Base-by-base conservation (phyloP, 164 flowering plant genomes). In the Tetrastigma voinierianum region DNA sequence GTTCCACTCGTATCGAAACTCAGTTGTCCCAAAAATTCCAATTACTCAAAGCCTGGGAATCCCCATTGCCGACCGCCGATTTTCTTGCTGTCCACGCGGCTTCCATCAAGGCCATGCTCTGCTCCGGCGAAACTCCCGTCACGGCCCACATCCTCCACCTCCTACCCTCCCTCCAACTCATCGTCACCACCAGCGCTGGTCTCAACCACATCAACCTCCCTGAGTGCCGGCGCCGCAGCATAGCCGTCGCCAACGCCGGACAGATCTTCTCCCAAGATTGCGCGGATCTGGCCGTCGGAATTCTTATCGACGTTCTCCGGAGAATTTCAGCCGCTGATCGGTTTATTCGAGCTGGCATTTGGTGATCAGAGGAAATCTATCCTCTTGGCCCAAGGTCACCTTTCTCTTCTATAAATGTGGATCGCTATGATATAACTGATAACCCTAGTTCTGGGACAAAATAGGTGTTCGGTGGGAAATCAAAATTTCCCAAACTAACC, bases 161-260 rank as follows among this genome's bases (percentile, higher is more conserved):
- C 56, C 74, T 87, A 17, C 87, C 89, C 10, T 67, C 78, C 19
- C 77, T 92, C 21, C 64, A 69, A 18, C 66, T 79, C 56, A 54
- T 92, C 4, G 78, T 84, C 61, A 67, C 85, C 57, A 69, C 84
- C 61, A 76, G 86, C 76, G 83, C 81, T 51, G 96, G 98, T 60
- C 46, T 84, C 65, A 58, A 88, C 68, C 86, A 83, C 64, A 76
- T 92, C 52, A 90, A 90, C 76, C n/a, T 88, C 51, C 21, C 46
- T 4, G 91, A 80, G 72, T 92, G 94, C 67, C 65, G 79, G 46
- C 71, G 83, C 40, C 82, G 85, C 9, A 83, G 84, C 2, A 72
- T 89, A 45, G 58, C 69, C 12, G 82, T 89, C 9, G 71, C 88
- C 51, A 72, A 71, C 17, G 78, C 84, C 8, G 83, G 82, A 24